These are phyloP conservation scores for Trichoderma parareesei DNA, from an alignment of 495 filamentous ascomycete genomes.

Conservation along the genomic window DNA sequence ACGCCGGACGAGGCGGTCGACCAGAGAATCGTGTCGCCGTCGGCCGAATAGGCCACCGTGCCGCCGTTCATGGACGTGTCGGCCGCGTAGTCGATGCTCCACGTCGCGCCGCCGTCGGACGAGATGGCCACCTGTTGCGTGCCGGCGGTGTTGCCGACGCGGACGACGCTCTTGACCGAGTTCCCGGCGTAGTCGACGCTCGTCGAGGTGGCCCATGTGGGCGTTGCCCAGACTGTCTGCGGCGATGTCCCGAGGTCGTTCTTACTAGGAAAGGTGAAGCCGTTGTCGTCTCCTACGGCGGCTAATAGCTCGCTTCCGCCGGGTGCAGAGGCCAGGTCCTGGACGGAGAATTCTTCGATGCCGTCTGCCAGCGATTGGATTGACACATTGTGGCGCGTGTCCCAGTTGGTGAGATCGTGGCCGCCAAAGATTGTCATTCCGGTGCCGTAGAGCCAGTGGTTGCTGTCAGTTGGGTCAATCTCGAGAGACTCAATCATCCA, in stretches of 20 bases:
- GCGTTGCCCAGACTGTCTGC: slow-evolving; percentile 39
- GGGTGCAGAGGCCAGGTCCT: slow-evolving; percentile 42
- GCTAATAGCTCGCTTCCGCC: slow-evolving; percentile 46
- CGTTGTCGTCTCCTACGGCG: slow-evolving; percentile 51
- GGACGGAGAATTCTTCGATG: slow-evolving; percentile 51
- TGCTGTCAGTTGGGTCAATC: slow-evolving; percentile 51
- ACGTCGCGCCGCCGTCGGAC: slow-evolving; percentile 34
- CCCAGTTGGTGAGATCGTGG: slow-evolving; percentile 42
- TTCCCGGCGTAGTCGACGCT: slow-evolving; percentile 52
- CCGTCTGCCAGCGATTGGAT: slow-evolving; percentile 47
- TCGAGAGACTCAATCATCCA: slow-evolving; percentile 58
- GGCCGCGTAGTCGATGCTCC: slow-evolving; percentile 40
- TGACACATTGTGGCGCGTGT: slow-evolving; percentile 40
- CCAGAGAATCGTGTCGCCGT: slow-evolving; percentile 46
- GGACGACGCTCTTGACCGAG: slow-evolving; percentile 43
- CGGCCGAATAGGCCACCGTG: slow-evolving; percentile 43
- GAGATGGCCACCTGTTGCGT: slow-evolving; percentile 36
- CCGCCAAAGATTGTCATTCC: slow-evolving; percentile 49
- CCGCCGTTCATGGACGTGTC: slow-evolving; percentile 35
- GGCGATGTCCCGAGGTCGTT: slow-evolving; percentile 40
- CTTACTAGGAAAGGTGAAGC: slow-evolving; percentile 40
- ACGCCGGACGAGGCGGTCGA: slow-evolving; percentile 32
- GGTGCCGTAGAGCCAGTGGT: slow-evolving; percentile 53
- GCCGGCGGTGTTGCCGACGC: slow-evolving; percentile 41
- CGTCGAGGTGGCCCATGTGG: slow-evolving; percentile 39